phyloP scores from a whole-genome alignment of 1,284 basidiomycete species.

The Sporisorium sorghi region DNA sequence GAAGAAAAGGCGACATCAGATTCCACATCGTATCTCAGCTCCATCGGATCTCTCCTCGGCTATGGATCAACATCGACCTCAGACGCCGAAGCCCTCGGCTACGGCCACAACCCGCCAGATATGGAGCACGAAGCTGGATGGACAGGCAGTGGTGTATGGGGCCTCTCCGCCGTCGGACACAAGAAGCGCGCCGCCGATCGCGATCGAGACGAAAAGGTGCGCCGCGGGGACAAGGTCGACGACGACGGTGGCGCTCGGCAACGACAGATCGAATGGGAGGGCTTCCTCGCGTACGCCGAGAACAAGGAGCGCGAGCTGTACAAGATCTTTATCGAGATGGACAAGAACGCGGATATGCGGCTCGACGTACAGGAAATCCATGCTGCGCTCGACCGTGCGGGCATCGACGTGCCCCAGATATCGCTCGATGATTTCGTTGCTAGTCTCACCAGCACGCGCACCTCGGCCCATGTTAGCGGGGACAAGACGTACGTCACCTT shows the following conservation, averaged over 20 bases:
- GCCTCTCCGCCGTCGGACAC: slow-evolving; percentile 59
- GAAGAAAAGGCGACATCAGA: slow-evolving; percentile 2
- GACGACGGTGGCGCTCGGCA: slow-evolving; percentile 60
- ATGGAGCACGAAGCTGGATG: slow-evolving; percentile 67
- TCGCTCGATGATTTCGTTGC: slow-evolving; percentile 67
- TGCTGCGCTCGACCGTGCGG: slow-evolving; percentile 59
- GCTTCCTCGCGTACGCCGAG: slow-evolving; percentile 67
- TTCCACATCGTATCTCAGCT: slow-evolving; percentile 30
- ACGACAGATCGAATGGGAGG: slow-evolving; percentile 68
- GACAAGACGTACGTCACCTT: slow-evolving; percentile 60
- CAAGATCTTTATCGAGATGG: slow-evolving; percentile 66
- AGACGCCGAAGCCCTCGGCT: slow-evolving; percentile 14
- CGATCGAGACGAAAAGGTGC: slow-evolving; percentile 43
- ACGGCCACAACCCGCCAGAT: slow-evolving; percentile 44
- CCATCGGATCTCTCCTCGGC: slow-evolving; percentile 39
- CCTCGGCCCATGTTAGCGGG: slow-evolving; percentile 22
- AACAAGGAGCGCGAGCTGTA: slow-evolving; percentile 67
- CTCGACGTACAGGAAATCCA: slow-evolving; percentile 63
- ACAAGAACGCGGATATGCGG: slow-evolving; percentile 64
- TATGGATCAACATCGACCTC: slow-evolving; percentile 20
- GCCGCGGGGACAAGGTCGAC: slow-evolving; percentile 45
- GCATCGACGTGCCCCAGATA: slow-evolving; percentile 56
- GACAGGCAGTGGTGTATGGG: slow-evolving; percentile 68
- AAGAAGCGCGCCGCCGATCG: slow-evolving; percentile 54
- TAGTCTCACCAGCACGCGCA: slow-evolving; percentile 58